phyloP scores from a whole-genome alignment of 2,329 filamentous ascomycete genomes.

The Laburnicola sp. region DNA sequence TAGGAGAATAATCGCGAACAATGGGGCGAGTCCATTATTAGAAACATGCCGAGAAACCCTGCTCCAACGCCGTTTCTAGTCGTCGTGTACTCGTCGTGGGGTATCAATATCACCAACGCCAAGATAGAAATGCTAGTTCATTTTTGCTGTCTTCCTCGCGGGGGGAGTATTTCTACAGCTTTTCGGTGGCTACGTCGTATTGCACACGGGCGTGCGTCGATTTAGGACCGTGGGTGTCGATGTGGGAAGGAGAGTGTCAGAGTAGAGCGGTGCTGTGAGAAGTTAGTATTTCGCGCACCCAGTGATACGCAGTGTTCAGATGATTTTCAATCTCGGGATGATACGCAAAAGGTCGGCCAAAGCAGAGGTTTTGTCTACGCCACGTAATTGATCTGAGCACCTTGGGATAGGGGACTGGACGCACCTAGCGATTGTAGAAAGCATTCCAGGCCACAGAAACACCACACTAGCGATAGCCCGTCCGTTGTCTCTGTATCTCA shows the following conservation, averaged over 20 bases:
- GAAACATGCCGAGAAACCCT: too few relatives aligned
- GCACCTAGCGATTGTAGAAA: constrained; percentile 54
- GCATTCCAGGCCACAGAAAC: constrained; percentile 57
- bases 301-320: background rate
- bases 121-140: too few relatives aligned
- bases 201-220: constrained; percentile 41
- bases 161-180: too few relatives aligned
- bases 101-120: too few relatives aligned
- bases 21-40: too few relatives aligned
- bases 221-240: constrained; percentile 45
- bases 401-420: background rate
- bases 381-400: background rate
- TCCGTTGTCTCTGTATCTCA: constrained; percentile 55
- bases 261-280: constrained; percentile 44
- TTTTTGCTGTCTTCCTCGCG: too few relatives aligned
- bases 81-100: too few relatives aligned
- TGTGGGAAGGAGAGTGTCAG: constrained; percentile 45
- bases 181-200: constrained; percentile 7
- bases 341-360: too few relatives aligned
- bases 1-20: too few relatives aligned
- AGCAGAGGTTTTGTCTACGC: too few relatives aligned
- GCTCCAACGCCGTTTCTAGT: too few relatives aligned
- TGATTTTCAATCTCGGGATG: too few relatives aligned
- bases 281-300: background rate
- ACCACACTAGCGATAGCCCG: constrained; percentile 56